These are phyloP conservation scores for Zygosaccharomyces pseudorouxii DNA, from an alignment of 805 yeast genomes.

Conservation along the genomic window DNA sequence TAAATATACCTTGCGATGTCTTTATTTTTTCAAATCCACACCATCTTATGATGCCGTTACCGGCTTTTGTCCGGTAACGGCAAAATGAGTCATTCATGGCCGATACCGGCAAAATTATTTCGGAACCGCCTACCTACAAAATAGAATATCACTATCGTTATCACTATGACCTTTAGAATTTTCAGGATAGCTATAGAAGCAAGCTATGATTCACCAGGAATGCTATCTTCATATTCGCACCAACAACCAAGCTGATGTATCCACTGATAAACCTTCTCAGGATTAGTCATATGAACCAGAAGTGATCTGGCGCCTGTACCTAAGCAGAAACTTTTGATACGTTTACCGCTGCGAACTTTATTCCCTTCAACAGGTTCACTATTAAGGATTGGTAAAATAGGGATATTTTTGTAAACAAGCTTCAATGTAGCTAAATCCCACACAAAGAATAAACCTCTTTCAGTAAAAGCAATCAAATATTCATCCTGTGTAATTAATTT, in stretches of 20 bases:
- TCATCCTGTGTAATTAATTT: constrained; percentile 37
- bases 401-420: constrained; percentile 23
- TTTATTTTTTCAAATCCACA: constrained; percentile 6
- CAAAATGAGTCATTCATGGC: constrained; percentile 4
- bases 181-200: not conserved
- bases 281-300: constrained; percentile 16
- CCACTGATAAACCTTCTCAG: constrained; percentile 23
- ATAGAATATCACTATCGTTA: not conserved
- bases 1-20: constrained; percentile 4
- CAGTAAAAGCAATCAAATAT: constrained; percentile 54
- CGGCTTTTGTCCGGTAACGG: constrained; percentile 13
- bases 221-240: constrained; percentile 10
- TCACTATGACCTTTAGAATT: not conserved
- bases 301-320: constrained; percentile 11
- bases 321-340: constrained; percentile 16
- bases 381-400: constrained; percentile 29
- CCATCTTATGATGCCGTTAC: constrained; percentile 11
- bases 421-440: constrained; percentile 26
- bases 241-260: constrained; percentile 27
- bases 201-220: not conserved
- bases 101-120: constrained; percentile 13
- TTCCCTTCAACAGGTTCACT: constrained; percentile 24
- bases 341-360: constrained; percentile 28
- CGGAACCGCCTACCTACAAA: not conserved
- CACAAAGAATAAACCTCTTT: constrained; percentile 49